Base-by-base conservation (phyloP, 2,329 filamentous ascomycete genomes). In the Aureobasidium pullulans region DNA sequence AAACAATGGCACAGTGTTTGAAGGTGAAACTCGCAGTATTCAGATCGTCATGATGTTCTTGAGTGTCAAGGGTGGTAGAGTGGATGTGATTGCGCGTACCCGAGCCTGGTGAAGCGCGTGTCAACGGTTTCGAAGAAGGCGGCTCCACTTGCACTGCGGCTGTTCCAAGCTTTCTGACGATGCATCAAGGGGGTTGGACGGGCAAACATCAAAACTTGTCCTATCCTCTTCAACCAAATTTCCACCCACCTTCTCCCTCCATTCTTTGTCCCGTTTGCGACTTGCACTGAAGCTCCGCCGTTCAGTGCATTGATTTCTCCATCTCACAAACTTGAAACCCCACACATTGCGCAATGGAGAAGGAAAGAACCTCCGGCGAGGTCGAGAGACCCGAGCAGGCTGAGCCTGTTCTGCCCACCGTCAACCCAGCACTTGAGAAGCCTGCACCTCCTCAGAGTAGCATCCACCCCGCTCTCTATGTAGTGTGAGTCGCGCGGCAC, bases 381-480 rank as follows among this genome's bases (percentile, higher is more conserved):
- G 79, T 82, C 68, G 78, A 83, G 60, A 83, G 87, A 73, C 68
- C 75, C 57, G 81, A 85, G 64, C 74, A 77, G 64, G 77, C 77
- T 65, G 76, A 76, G 69, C 84, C 80, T 44, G 80, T 90, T 61
- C 81, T 96, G 71, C 92, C 92, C 32, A 91, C 87, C 10, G 83
- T 89, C 73, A 96, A 93, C 73, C 88, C 87, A 28, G 82, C 84
- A 28, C 77, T 80, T 59, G 85, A 92, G 73, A 93, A 92, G 80
- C 69, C 81, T 61, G 81, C 87, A 70, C 77, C 84, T 57, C 73
- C 85, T 60, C 85, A 87, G 74, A 69, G 83, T 40, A 71, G 81
- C 43, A 79, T 95, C 66, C 90, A 93, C 71, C 87, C 92, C 61
- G 84, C 88, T n/a, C 77, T 95, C 74, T 96, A 96, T 76, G 90